phyloP scores from a whole-genome alignment of 306 rosid species.

The Rosa rugosa region DNA sequence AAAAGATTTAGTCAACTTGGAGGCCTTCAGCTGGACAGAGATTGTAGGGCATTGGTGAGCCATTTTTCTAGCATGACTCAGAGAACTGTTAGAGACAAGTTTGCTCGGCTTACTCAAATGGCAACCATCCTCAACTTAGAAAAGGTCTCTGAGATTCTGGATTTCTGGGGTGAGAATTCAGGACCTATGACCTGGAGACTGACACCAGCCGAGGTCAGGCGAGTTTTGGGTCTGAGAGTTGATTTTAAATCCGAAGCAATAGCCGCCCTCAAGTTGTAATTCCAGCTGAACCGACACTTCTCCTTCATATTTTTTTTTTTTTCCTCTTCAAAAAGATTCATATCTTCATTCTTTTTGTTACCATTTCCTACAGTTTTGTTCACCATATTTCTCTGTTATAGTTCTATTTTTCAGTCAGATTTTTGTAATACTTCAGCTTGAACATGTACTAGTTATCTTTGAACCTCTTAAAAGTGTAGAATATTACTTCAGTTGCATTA shows the following conservation, averaged over 20 bases:
- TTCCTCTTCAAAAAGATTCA: background rate
- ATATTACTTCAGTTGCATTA: background rate
- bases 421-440: too few species aligned
- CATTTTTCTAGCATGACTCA: constrained; percentile 93
- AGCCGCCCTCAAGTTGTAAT: background rate
- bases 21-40: constrained; percentile 96
- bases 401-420: too few species aligned
- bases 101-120: constrained; percentile 95
- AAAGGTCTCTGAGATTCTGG: constrained; percentile 93
- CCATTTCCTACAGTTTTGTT: constrained; percentile 12
- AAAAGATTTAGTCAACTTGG: constrained; percentile 93
- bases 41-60: constrained; percentile 89
- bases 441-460: background rate
- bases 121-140: constrained; percentile 90
- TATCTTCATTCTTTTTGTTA: constrained; percentile 26
- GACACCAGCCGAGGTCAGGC: constrained; percentile 97
- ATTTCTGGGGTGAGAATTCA: constrained; percentile 99
- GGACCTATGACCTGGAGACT: constrained; percentile 99
- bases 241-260: constrained; percentile 3
- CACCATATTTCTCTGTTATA: background rate
- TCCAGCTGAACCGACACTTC: background rate
- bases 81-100: constrained; percentile 93
- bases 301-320: background rate
- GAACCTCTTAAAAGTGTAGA: constrained; percentile 4
- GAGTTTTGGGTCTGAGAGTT: constrained; percentile 47